Conservation (phyloP, 2,329 filamentous ascomycete genomes). For the Cladosporium colombiae region DNA sequence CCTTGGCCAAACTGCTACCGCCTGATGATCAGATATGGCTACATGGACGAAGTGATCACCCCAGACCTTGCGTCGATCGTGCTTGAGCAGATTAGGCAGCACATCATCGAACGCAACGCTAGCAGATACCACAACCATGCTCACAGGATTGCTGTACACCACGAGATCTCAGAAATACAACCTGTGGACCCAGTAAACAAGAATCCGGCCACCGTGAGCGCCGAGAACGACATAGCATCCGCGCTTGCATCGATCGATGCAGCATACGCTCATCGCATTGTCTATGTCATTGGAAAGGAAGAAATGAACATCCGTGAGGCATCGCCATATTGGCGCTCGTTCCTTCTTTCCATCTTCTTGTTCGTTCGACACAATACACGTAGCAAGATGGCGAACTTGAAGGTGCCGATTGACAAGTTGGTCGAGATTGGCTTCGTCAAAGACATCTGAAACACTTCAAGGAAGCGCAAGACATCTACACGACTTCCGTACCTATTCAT, state of each 20-base stretch:
- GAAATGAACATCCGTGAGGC: slow-evolving; percentile 54
- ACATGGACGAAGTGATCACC: slow-evolving; percentile 69
- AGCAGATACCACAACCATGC: background rate
- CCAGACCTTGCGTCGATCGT: slow-evolving; percentile 63
- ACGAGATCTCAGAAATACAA: background rate
- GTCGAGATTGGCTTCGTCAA: slow-evolving; percentile 71
- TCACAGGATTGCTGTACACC: background rate
- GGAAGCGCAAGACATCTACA: background rate
- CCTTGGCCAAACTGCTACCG: slow-evolving; percentile 63
- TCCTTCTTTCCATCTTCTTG: slow-evolving; percentile 58
- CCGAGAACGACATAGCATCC: slow-evolving; percentile 29
- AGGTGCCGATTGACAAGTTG: slow-evolving; percentile 60
- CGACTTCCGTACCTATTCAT: background rate
- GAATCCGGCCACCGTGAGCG: background rate
- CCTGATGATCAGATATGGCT: slow-evolving; percentile 70
- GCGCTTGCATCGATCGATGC: slow-evolving; percentile 37
- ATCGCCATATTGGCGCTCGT: slow-evolving; percentile 46
- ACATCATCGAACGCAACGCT: slow-evolving; percentile 23
- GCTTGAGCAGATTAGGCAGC: slow-evolving; percentile 37
- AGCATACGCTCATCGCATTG: slow-evolving; percentile 50
- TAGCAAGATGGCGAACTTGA: slow-evolving; percentile 65
- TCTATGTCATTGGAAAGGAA: slow-evolving; percentile 63
- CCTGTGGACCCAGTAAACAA: background rate
- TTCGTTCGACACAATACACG: slow-evolving; percentile 67
- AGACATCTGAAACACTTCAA: slow-evolving; percentile 53